Conservation (phyloP, 2,329 filamentous ascomycete species). For the Sphaerulina musiva region DNA sequence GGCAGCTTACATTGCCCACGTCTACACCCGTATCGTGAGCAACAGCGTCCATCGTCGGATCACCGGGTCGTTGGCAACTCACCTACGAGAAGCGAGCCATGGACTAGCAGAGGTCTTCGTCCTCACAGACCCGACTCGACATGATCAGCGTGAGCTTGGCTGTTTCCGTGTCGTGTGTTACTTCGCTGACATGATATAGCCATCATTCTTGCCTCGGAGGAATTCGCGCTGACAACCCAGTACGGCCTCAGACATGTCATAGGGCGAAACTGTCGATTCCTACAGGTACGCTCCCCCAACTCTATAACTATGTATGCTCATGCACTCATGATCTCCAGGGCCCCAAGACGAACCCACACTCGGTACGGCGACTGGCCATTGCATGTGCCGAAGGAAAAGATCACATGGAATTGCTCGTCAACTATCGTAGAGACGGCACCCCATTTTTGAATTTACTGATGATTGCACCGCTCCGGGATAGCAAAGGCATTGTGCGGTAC, state of each 20-base stretch:
- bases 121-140: slow-evolving; percentile 63
- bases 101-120: slow-evolving; percentile 71
- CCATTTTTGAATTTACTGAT: slow-evolving; percentile 73
- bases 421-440: slow-evolving; percentile 66
- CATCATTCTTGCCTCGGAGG: slow-evolving; percentile 69
- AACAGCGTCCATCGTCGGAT: slow-evolving; percentile 60
- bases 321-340: not conserved
- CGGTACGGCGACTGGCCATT: slow-evolving; percentile 55
- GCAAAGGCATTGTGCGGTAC: slow-evolving; percentile 58
- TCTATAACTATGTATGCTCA: not conserved
- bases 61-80: slow-evolving; percentile 56
- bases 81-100: slow-evolving; percentile 61
- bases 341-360: slow-evolving; percentile 52
- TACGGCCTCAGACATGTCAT: slow-evolving; percentile 67
- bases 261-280: slow-evolving; percentile 69
- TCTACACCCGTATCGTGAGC: slow-evolving; percentile 61
- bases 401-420: slow-evolving; percentile 65
- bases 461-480: slow-evolving; percentile 64
- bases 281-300: slow-evolving; percentile 60
- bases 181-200: slow-evolving; percentile 27
- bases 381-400: slow-evolving; percentile 57
- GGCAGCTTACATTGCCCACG: slow-evolving; percentile 63
- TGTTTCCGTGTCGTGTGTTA: not conserved
- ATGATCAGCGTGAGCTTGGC: slow-evolving; percentile 51
- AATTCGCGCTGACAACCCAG: slow-evolving; percentile 66